A percentile compares a stretch with the other conserved stretches of the same genome.
Evolutionary conservation across 257 asterid genomes (phyloP).

Genomic region (Solanum pinnatisectum): DNA sequence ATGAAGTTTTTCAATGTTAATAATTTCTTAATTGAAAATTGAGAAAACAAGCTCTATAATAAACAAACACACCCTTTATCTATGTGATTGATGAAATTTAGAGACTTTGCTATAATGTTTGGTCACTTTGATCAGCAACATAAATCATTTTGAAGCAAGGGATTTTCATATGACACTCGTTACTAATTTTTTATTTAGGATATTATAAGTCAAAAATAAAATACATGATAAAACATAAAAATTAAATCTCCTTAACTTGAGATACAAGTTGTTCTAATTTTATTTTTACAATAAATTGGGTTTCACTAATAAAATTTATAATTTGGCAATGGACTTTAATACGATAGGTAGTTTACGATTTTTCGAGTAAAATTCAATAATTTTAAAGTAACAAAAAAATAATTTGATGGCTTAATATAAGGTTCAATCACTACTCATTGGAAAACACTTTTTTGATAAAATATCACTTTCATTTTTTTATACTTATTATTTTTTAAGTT

Average conservation of each 20-base stretch:
- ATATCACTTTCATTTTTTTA: too few species aligned
- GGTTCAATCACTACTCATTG: neutral
- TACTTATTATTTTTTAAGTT: neutral
- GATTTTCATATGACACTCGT: neutral
- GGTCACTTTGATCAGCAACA: neutral
- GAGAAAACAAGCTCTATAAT: neutral
- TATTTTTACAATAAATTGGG: too few species aligned
- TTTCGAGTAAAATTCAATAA: too few species aligned
- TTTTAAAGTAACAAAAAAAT: too few species aligned
- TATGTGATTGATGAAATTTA: neutral
- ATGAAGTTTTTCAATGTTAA: neutral
- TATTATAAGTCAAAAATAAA: neutral
- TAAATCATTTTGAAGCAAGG: neutral
- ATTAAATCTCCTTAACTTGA: too few species aligned
- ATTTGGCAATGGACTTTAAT: neutral
- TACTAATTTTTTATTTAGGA: neutral
- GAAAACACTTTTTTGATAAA: neutral
- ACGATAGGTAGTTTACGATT: neutral
- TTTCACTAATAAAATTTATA: neutral
- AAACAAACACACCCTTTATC: neutral
- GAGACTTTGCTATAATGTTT: neutral
- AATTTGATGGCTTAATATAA: neutral
- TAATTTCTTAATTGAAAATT: too few species aligned
- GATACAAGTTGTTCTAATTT: neutral
- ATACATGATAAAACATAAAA: too few species aligned